Conservation (phyloP, 352 stramenopile genomes). For the Phytophthora sp. region DNA sequence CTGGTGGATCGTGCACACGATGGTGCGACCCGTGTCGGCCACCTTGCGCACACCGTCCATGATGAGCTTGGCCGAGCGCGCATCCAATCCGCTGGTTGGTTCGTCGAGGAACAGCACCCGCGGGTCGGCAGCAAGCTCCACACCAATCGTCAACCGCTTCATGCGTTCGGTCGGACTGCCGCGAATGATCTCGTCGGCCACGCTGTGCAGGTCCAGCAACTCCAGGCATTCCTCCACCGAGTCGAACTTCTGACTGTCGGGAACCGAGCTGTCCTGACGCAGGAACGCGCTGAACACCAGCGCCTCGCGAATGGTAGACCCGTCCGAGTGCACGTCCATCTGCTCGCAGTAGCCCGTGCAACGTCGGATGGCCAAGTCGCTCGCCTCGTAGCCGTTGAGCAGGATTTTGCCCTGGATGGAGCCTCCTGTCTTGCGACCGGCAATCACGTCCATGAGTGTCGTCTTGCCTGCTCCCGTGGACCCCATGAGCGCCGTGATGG, state of each 20-base stretch:
- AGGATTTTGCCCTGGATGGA: slow-evolving; percentile 65
- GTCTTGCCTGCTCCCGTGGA: slow-evolving; percentile 83
- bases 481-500: slow-evolving; percentile 62
- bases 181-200: slow-evolving; percentile 44
- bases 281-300: slow-evolving; percentile 88
- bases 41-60: slow-evolving; percentile 69
- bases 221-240: slow-evolving; percentile 42
- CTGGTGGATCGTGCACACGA: slow-evolving; percentile 93
- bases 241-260: slow-evolving; percentile 33
- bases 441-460: slow-evolving; percentile 93
- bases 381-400: slow-evolving; percentile 44
- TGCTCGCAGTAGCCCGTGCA: slow-evolving; percentile 59
- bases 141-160: slow-evolving; percentile 72
- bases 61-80: slow-evolving; percentile 63
- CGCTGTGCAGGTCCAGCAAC: slow-evolving; percentile 34
- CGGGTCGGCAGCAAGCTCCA: slow-evolving; percentile 87
- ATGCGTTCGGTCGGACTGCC: slow-evolving; percentile 46
- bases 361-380: slow-evolving; percentile 34
- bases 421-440: slow-evolving; percentile 88
- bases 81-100: slow-evolving; percentile 61
- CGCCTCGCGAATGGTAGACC: slow-evolving; percentile 87
- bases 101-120: slow-evolving; percentile 81
- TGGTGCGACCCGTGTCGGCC: slow-evolving; percentile 72
- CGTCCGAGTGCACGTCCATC: slow-evolving; percentile 86
- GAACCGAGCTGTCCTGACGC: slow-evolving; percentile 39